These are phyloP conservation scores for Globisporangium echinulatum DNA, from an alignment of 352 stramenopile genomes.

Conservation along the genomic window DNA sequence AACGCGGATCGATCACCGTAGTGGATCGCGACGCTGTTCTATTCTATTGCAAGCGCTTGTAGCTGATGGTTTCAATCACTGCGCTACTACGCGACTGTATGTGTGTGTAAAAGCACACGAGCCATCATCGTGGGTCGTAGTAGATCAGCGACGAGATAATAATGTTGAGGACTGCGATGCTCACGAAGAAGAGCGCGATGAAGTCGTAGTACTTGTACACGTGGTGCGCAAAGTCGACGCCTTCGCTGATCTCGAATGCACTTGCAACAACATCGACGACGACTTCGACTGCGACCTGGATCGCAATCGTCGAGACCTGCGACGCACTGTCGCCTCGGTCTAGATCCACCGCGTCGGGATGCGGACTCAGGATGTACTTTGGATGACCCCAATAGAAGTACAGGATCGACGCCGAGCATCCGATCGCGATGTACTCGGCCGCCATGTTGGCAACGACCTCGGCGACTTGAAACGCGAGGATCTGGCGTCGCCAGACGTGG, in stretches of 20 bases:
- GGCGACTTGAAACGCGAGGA: constrained; percentile 21
- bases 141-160: constrained; percentile 23
- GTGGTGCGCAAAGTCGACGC: constrained; percentile 18
- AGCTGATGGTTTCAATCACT: too few species aligned
- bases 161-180: constrained; percentile 23
- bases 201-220: constrained; percentile 19
- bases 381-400: constrained; percentile 25
- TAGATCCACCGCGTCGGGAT: neutral
- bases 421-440: constrained; percentile 41
- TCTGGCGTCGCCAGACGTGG: constrained; percentile 8
- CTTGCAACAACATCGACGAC: constrained; percentile 18
- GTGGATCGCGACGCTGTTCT: too few species aligned
- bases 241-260: constrained; percentile 19
- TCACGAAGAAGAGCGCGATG: constrained; percentile 23
- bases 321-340: neutral
- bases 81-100: too few species aligned
- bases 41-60: too few species aligned
- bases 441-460: constrained; percentile 27
- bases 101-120: too few species aligned
- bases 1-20: too few species aligned
- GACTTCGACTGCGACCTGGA: constrained; percentile 20
- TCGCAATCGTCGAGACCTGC: neutral
- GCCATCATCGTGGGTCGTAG: neutral
- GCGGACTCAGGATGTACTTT: constrained; percentile 17
- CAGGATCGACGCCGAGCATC: constrained; percentile 21